phyloP scores from a whole-genome alignment of 2,329 filamentous ascomycete species.

The Pseudodiploospora longispora region DNA sequence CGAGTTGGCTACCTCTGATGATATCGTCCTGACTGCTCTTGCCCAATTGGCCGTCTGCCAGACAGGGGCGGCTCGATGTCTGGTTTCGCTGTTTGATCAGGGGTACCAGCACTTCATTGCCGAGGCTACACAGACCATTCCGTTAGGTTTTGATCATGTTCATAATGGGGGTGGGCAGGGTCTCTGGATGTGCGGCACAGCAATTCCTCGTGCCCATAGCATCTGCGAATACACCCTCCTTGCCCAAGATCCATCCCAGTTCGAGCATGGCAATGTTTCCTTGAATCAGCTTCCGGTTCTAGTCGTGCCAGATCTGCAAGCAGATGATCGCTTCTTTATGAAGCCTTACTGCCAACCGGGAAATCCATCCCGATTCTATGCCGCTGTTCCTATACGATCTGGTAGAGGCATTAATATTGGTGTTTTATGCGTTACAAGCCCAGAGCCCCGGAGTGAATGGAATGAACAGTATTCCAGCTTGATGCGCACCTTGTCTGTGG shows the following conservation, averaged over 20 bases:
- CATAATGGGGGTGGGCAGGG: not conserved
- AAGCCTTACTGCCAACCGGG: slow-evolving; percentile 11
- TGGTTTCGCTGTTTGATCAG: slow-evolving; percentile 41
- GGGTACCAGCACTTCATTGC: slow-evolving; percentile 37
- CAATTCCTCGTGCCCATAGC: slow-evolving; percentile 14
- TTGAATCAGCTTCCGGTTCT: slow-evolving; percentile 16
- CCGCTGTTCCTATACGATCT: slow-evolving; percentile 26
- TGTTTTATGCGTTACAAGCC: slow-evolving; percentile 19
- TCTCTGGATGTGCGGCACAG: slow-evolving; percentile 14
- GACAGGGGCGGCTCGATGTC: slow-evolving; percentile 29
- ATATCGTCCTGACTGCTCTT: slow-evolving; percentile 33
- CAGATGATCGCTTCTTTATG: slow-evolving; percentile 18
- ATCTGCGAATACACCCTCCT: slow-evolving; percentile 12
- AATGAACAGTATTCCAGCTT: slow-evolving; percentile 14
- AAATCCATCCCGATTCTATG: slow-evolving; percentile 22
- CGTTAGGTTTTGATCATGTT: slow-evolving; percentile 15
- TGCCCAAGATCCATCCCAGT: slow-evolving; percentile 1
- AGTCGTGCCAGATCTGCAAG: slow-evolving; percentile 20
- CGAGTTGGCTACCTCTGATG: slow-evolving; percentile 16
- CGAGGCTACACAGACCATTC: slow-evolving; percentile 34
- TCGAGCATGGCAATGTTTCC: not conserved
- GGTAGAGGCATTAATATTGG: slow-evolving; percentile 27
- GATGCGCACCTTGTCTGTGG: slow-evolving; percentile 13
- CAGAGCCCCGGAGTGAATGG: slow-evolving; percentile 8
- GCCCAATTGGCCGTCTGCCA: slow-evolving; percentile 38